Evolutionary conservation across 495 filamentous ascomycete species (phyloP).

Genomic region (Jackrogersella minutella): DNA sequence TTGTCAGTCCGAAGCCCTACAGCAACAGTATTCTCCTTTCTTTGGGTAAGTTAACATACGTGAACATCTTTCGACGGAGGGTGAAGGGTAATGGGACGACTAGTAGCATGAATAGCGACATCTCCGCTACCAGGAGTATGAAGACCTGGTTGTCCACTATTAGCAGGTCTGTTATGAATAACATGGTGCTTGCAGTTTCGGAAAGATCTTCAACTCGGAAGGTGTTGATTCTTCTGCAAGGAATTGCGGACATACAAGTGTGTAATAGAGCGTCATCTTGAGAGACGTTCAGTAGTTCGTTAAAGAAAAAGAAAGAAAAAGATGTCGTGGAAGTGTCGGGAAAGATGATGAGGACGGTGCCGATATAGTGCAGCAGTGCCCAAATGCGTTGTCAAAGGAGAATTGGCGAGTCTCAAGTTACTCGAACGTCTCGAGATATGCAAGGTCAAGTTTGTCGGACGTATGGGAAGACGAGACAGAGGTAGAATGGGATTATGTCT

Average conservation of each 20-base stretch:
- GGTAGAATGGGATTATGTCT: not conserved
- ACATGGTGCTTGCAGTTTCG: not conserved
- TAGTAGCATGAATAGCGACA: conserved; percentile 89
- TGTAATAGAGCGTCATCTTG: conserved; percentile 99
- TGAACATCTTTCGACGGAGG: conserved; percentile 86
- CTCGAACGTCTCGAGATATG: conserved; percentile 23
- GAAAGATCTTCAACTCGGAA: conserved; percentile 10
- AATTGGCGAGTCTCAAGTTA: no score
- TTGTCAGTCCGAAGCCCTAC: not conserved
- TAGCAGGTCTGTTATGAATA: conserved; percentile 29
- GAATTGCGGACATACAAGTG: conserved; percentile 71
- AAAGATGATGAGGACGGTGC: conserved; percentile 21
- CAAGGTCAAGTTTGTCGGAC: conserved; percentile 7
- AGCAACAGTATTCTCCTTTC: not conserved
- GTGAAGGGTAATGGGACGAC: conserved; percentile 92
- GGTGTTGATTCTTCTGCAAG: not conserved
- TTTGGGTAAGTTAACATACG: conserved; percentile 58
- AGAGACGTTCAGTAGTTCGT: conserved; percentile 15
- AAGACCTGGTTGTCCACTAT: conserved; percentile 76
- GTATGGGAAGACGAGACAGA: conserved; percentile 11
- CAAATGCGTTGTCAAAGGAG: conserved; percentile 35
- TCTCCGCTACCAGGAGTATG: conserved; percentile 88
- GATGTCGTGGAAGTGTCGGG: conserved; percentile 36
- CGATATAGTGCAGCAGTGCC: conserved; percentile 21
- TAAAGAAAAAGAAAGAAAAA: no score